phyloP scores from a whole-genome alignment of 257 asterid species.

The Pogostemon cablin region DNA sequence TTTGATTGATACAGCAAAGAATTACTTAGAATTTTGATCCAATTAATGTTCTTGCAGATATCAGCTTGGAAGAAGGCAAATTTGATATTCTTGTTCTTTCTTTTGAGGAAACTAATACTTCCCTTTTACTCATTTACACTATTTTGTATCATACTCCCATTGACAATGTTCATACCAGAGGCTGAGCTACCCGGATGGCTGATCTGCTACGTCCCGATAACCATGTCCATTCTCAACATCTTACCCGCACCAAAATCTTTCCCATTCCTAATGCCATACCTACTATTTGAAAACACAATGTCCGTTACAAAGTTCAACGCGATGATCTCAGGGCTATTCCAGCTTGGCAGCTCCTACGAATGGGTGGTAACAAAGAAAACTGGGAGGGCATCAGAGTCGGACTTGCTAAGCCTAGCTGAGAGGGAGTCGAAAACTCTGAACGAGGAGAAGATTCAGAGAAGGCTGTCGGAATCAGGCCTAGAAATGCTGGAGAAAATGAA shows the following conservation, averaged over 20 bases:
- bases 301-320: conserved; percentile 96
- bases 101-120: conserved; percentile 78
- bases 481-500: conserved; percentile 63
- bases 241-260: conserved; percentile 81
- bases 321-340: conserved; percentile 87
- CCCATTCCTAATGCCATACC: conserved; percentile 94
- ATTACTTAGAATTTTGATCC: background rate
- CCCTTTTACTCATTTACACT: conserved; percentile 95
- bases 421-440: conserved; percentile 50
- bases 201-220: conserved; percentile 80
- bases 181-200: conserved; percentile 89
- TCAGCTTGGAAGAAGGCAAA: conserved; percentile 82
- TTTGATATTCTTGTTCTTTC: conserved; percentile 84
- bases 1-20: background rate
- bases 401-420: conserved; percentile 67
- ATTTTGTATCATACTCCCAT: conserved; percentile 86
- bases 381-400: conserved; percentile 85
- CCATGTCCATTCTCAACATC: conserved; percentile 78
- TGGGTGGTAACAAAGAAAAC: conserved; percentile 96
- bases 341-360: conserved; percentile 86
- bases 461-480: conserved; percentile 82
- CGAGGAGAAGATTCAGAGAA: conserved; percentile 70
- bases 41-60: conserved; percentile 51
- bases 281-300: conserved; percentile 93
- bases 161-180: conserved; percentile 94